Percentiles rank a stretch among this genome's conserved stretches.
These are phyloP conservation scores for Colletotrichum salicis DNA, from an alignment of 2,329 filamentous ascomycete genomes.

Conservation along the genomic window DNA sequence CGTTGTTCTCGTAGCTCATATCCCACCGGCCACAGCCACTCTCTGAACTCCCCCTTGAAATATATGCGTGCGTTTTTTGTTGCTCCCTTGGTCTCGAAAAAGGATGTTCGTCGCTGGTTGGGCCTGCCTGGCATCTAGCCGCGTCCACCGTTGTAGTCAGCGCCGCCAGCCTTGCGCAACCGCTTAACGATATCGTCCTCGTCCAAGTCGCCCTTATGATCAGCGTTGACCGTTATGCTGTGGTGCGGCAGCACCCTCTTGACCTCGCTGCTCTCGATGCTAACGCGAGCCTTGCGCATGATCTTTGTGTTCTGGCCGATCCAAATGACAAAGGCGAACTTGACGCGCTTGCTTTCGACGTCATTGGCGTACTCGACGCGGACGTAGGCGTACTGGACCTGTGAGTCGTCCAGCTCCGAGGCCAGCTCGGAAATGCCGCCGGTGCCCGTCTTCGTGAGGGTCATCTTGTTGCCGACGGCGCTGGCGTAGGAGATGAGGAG, in stretches of 20 bases:
- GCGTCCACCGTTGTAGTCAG: conserved; percentile 76
- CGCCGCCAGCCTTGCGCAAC: conserved; percentile 74
- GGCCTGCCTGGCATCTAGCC: conserved; percentile 49
- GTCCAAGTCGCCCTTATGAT: conserved; percentile 68
- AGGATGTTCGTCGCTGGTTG: neutral
- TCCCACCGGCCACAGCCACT: conserved; percentile 2
- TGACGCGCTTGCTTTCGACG: conserved; percentile 74
- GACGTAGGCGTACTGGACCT: conserved; percentile 75
- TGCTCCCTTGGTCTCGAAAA: neutral
- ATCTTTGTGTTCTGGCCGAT: conserved; percentile 73
- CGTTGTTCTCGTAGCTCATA: conserved; percentile 31
- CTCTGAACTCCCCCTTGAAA: neutral
- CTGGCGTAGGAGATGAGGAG: conserved; percentile 71
- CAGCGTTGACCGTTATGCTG: conserved; percentile 72
- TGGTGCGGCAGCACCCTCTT: conserved; percentile 73
- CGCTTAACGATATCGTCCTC: conserved; percentile 69
- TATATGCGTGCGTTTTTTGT: neutral
- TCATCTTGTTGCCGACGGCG: conserved; percentile 65
- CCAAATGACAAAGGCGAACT: conserved; percentile 76
- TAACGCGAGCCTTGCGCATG: conserved; percentile 77
- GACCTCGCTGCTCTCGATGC: conserved; percentile 73
- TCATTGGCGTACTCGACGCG: conserved; percentile 78
- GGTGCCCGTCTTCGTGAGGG: conserved; percentile 65
- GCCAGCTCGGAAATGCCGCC: conserved; percentile 70
- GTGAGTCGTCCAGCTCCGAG: conserved; percentile 63